Conservation (phyloP, 2,329 filamentous ascomycete genomes). For the Talaromyces amestolkiae region DNA sequence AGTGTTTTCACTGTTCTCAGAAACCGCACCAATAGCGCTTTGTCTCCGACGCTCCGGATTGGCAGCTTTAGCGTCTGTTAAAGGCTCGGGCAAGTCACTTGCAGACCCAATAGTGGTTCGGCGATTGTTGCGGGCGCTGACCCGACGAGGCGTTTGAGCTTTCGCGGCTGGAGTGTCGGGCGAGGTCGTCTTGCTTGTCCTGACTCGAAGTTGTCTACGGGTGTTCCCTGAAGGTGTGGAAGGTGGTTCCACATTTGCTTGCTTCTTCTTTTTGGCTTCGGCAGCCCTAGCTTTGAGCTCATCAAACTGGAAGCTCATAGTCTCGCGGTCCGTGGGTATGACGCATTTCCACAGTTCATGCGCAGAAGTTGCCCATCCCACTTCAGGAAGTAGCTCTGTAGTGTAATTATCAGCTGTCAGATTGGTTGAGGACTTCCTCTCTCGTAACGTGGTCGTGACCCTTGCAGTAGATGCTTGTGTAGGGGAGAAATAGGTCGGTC, state of each 20-base stretch:
- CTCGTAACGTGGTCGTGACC: conserved; percentile 65
- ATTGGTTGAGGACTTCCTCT: conserved; percentile 41
- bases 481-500: conserved; percentile 77
- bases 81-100: conserved; percentile 44
- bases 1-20: conserved; percentile 18
- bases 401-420: conserved; percentile 47
- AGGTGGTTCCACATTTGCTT: conserved; percentile 51
- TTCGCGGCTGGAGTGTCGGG: conserved; percentile 48
- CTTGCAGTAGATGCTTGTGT: conserved; percentile 86
- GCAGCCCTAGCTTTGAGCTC: conserved; percentile 72
- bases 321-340: conserved; percentile 72
- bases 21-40: conserved; percentile 26
- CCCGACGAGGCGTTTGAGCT: conserved; percentile 55
- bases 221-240: conserved; percentile 48
- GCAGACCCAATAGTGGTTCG: conserved; percentile 62
- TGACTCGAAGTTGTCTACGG: conserved; percentile 72
- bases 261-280: conserved; percentile 62
- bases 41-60: conserved; percentile 22
- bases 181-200: conserved; percentile 53
- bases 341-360: conserved; percentile 79
- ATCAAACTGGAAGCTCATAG: conserved; percentile 71
- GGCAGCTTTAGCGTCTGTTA: conserved; percentile 6
- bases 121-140: conserved; percentile 47
- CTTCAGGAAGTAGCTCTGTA: conserved; percentile 72
- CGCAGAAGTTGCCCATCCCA: conserved; percentile 81